Evolutionary conservation across 2,329 filamentous ascomycete species (phyloP).

Genomic region (Colletotrichum shisoi): DNA sequence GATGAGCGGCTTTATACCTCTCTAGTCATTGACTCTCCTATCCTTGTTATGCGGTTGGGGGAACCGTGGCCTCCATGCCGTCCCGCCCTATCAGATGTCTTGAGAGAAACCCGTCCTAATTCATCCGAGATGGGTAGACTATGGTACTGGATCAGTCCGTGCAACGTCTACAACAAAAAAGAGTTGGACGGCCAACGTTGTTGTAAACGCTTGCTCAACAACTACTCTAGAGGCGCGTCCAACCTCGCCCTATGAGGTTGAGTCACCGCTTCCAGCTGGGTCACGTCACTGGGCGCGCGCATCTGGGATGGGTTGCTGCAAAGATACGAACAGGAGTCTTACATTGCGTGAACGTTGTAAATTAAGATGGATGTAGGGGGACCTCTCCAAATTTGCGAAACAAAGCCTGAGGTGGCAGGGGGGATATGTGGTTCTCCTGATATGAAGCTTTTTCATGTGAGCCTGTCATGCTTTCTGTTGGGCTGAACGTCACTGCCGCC

Average conservation of each 20-base stretch:
- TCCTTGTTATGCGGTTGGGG: neutral
- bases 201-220: neutral
- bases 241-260: neutral
- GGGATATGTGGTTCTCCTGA: neutral
- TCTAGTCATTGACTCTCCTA: neutral
- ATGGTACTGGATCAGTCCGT: neutral
- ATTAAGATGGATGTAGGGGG: neutral
- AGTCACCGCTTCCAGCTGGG: neutral
- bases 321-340: neutral
- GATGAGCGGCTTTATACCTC: slow-evolving; percentile 1
- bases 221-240: neutral
- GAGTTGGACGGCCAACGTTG: neutral
- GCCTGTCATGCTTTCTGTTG: too few relatives aligned
- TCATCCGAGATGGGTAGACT: neutral
- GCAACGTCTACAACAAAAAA: neutral
- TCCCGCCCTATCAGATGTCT: neutral
- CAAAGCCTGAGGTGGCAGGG: too few relatives aligned
- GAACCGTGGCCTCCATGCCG: too few relatives aligned
- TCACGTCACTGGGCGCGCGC: neutral
- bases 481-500: neutral
- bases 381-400: neutral
- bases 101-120: too few relatives aligned
- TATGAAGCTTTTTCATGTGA: too few relatives aligned
- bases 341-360: too few relatives aligned
- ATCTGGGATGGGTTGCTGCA: neutral